Evolutionary conservation across 306 rosid species (phyloP), one percentile per base, ranked within the genome.

Genomic region (Styphnolobium japonicum): DNA sequence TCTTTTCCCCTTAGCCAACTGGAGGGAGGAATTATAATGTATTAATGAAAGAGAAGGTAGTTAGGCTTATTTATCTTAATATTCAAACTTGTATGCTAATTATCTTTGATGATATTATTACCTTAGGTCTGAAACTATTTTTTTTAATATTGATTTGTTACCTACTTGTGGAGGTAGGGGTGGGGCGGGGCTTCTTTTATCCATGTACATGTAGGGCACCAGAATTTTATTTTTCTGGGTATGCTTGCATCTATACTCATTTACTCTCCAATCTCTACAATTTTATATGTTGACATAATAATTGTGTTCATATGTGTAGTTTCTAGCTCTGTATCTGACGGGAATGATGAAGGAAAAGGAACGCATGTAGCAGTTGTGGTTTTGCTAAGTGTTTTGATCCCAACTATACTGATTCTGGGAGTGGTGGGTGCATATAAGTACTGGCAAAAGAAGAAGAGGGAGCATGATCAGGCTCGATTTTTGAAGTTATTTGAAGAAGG

Each of bases 381-480:
- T 62, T 51, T 89, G 70, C 75, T 91, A 10, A 37, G 66, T 73
- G 27, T 37, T 45, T 64, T 79, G 63, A 67, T 80, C 55, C 81
- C 88, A 52, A 53, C 83, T 8, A 71, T 85, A 34, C 34, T 82
- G n/a, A 40, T 81, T 45, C 0, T 87, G 22, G 91, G 80, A 69
- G 75, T 61, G 4, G 71, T 85, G 51, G 78, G 58, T 72, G 90
- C 74, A 34, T 90, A 78, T 67, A 95, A 91, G 72, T 89, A 74
- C 84, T 90, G 99, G 98, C 99, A 91, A 76, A 93, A 93, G 89
- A 91, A 64, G 89, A 90, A 82, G 81, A 92, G 99, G 62, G 63
- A 88, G 76, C 92, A 90, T 43, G 99, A 95, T 77, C 99, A 95
- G 76, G 96, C 97, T 83, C 87, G 98, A 82, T 95, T 95, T 80